These are phyloP conservation scores for Cystobasidiaceae sp. DNA, from an alignment of 1,284 basidiomycete species.

Conservation along the genomic window DNA sequence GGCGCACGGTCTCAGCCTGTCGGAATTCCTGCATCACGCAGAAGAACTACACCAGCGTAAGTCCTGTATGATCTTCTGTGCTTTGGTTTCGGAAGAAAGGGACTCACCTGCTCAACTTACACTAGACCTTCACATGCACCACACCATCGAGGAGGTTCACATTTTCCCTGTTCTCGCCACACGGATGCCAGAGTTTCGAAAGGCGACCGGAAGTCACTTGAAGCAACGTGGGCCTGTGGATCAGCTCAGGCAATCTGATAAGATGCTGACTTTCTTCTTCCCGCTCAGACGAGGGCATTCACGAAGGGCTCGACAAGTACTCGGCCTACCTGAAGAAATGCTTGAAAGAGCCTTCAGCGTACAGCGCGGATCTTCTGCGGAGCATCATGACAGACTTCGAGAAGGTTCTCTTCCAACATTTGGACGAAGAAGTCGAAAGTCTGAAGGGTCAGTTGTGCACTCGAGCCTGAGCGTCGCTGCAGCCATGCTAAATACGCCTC, in stretches of 20 bases:
- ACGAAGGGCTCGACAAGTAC: constrained; percentile 21
- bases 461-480: neutral
- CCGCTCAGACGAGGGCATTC: constrained; percentile 13
- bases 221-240: constrained; percentile 6
- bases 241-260: neutral
- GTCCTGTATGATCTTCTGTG: neutral
- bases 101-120: constrained; percentile 13
- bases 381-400: constrained; percentile 22
- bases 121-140: constrained; percentile 40
- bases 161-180: constrained; percentile 42
- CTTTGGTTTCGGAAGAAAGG: neutral
- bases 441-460: constrained; percentile 1
- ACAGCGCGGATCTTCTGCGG: constrained; percentile 4
- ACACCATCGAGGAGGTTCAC: constrained; percentile 41
- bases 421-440: constrained; percentile 27
- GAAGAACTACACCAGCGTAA: constrained; percentile 14
- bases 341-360: constrained; percentile 1
- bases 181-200: constrained; percentile 39
- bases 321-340: constrained; percentile 22
- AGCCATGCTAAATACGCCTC: neutral
- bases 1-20: neutral
- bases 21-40: constrained; percentile 5
- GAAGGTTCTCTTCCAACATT: constrained; percentile 27
- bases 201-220: constrained; percentile 8
- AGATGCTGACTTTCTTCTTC: neutral